Evolutionary conservation across 768 basidiomycete species (phyloP).

Genomic region (Hemileccinum impolitum): DNA sequence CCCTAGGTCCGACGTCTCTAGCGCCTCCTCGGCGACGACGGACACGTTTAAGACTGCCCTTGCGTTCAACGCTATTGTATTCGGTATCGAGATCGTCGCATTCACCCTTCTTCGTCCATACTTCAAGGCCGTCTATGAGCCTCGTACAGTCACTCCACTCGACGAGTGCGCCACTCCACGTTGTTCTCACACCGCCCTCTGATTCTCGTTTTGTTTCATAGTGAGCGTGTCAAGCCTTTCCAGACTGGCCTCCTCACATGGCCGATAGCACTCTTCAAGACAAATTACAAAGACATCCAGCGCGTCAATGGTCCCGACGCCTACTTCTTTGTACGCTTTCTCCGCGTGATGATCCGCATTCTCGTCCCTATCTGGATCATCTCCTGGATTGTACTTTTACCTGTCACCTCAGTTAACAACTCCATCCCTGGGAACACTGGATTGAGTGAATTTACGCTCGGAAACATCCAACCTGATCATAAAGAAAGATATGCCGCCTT

Average conservation of each 20-base stretch:
- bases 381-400: conserved; percentile 84
- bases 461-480: conserved; percentile 58
- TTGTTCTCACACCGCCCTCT: not conserved
- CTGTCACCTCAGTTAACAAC: conserved; percentile 61
- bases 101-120: conserved; percentile 84
- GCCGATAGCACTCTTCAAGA: conserved; percentile 60
- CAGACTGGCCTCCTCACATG: conserved; percentile 52
- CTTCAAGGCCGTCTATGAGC: conserved; percentile 89
- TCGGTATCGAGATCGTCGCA: conserved; percentile 62
- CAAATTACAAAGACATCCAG: conserved; percentile 61
- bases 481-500: conserved; percentile 73
- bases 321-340: conserved; percentile 90
- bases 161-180: conserved; percentile 34
- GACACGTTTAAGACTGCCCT: conserved; percentile 81
- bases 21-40: conserved; percentile 62
- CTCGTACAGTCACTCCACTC: conserved; percentile 64
- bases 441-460: conserved; percentile 74
- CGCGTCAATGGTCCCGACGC: conserved; percentile 81
- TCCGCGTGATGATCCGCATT: conserved; percentile 78
- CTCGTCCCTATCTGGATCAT: conserved; percentile 90
- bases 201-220: conserved; percentile 19
- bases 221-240: conserved; percentile 59
- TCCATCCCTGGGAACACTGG: conserved; percentile 44
- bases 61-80: conserved; percentile 74
- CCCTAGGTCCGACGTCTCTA: conserved; percentile 38